A percentile compares a stretch with the other conserved stretches of the same genome.
Conservation (phyloP, 2,329 filamentous ascomycete genomes). For the Chrysosporium queenslandicum region DNA sequence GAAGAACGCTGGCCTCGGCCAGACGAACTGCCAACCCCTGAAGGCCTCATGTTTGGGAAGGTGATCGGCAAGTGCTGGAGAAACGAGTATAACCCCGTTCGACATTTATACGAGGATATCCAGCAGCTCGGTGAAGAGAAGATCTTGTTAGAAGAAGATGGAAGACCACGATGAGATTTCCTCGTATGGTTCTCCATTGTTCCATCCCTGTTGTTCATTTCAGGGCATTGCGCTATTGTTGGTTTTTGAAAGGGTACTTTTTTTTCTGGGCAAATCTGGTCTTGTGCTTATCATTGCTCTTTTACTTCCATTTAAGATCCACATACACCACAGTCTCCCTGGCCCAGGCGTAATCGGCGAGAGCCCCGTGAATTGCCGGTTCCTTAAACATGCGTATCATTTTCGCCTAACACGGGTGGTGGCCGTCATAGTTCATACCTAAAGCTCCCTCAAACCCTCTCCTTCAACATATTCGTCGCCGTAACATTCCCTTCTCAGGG, state of each 20-base stretch:
- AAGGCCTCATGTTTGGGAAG: constrained; percentile 7
- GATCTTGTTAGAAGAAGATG: too few species aligned
- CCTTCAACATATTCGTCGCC: constrained; percentile 48
- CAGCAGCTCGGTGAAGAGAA: neutral
- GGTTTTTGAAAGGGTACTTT: too few species aligned
- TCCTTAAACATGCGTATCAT: too few species aligned
- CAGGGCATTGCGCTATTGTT: too few species aligned
- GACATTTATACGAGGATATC: constrained; percentile 12
- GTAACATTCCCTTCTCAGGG: constrained; percentile 40
- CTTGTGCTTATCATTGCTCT: too few species aligned
- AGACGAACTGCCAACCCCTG: constrained; percentile 11
- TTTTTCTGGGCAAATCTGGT: too few species aligned
- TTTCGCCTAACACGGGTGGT: too few species aligned
- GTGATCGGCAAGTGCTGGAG: constrained; percentile 13
- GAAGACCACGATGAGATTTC: constrained; percentile 6
- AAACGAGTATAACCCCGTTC: constrained; percentile 9
- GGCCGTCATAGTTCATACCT: constrained; percentile 8
- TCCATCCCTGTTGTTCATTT: constrained; percentile 3
- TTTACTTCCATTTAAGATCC: too few species aligned
- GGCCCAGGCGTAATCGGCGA: too few species aligned
- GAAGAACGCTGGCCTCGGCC: constrained; percentile 8
- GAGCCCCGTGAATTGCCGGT: too few species aligned
- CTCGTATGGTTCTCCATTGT: constrained; percentile 9
- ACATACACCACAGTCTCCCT: too few species aligned
- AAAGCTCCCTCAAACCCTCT: constrained; percentile 39